Percentiles rank a stretch among this genome's conserved stretches.
phyloP scores from a whole-genome alignment of 2,329 filamentous ascomycete species.

The Calcarisporium arbuscula region DNA sequence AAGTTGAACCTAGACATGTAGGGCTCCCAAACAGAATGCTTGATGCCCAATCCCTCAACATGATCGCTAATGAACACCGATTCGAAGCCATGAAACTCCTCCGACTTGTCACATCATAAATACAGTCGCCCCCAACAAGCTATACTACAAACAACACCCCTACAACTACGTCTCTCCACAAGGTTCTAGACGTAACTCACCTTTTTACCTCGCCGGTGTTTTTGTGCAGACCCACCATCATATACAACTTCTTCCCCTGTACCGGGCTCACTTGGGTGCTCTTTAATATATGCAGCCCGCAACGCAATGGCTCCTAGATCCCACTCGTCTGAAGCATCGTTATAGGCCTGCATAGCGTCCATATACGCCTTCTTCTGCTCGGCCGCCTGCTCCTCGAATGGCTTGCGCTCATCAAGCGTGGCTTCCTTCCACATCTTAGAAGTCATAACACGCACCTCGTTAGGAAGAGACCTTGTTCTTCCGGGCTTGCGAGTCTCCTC shows the following conservation, averaged over 20 bases:
- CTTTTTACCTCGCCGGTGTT: constrained; percentile 28
- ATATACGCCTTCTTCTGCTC: constrained; percentile 62
- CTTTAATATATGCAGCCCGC: constrained; percentile 44
- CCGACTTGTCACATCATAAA: too few species aligned
- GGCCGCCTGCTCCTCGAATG: constrained; percentile 70
- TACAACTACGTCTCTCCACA: too few species aligned
- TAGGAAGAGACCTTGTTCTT: constrained; percentile 61
- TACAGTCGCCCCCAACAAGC: too few species aligned
- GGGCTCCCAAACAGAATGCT: too few species aligned
- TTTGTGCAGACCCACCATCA: constrained; percentile 18
- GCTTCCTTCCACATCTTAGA: constrained; percentile 89
- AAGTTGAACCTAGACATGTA: too few species aligned
- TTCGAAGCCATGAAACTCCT: too few species aligned
- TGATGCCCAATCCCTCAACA: too few species aligned
- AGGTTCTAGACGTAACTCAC: constrained; percentile 31
- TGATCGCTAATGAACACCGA: too few species aligned
- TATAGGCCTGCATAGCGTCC: constrained; percentile 51
- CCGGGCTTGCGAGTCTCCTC: constrained; percentile 57
- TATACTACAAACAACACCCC: too few species aligned
- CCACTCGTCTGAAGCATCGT: constrained; percentile 61
- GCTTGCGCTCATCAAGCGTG: constrained; percentile 60
- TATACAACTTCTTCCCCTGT: constrained; percentile 16
- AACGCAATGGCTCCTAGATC: constrained; percentile 57
- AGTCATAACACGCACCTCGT: constrained; percentile 78
- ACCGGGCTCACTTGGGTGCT: constrained; percentile 34